Base-by-base conservation (phyloP, 73 alveolate species). In the Blepharisma stoltei region DNA sequence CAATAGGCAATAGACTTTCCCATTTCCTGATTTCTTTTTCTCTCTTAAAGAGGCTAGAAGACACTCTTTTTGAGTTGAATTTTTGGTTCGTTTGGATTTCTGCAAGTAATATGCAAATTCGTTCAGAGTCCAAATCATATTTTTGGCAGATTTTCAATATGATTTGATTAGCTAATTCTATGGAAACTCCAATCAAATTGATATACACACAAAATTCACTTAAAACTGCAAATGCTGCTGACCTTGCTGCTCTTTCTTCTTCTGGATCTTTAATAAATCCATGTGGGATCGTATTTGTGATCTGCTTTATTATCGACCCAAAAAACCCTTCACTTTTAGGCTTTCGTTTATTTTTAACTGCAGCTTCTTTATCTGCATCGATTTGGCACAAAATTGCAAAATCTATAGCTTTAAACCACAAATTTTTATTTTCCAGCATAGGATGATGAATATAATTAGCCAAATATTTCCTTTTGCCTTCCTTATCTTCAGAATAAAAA, bases 111-210 rank as follows among this genome's bases (percentile, higher is more conserved):
- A 65, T 25, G 1, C 54, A 38, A n/a, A 54, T 48, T 54, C 87
- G 41, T 23, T 45, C 60, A 25, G 71, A 44, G 18, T 80, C 87
- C 0, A 80, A 60, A n/a, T 14, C 18, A 48, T 80, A 80, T 14
- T 70, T 54, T 53, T 80, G 76, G 9, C 65, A 49, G 55, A 80
- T 49, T 43, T 80, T 25, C 27, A 80, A 43, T 5, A 80, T 70
- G 1, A 80, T 37, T 44, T 67, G 48, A n/a, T 25, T 49, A 14
- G 73, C 76, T 6, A 78, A 60, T 20, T 80, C 77, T 14, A 37
- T 45, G 38, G 38, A 50, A 7, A 80, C 87, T n/a, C 77, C 77
- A 54, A 80, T 53, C 7, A 65, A 65, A 4, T 23, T 66, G 67
- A 80, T 67, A 43, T 80, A 80, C 45, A 41, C 54, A n/a, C 21